Conservation (phyloP, 108 stramenopile species). For the Chaetoceros tenuissimus region DNA sequence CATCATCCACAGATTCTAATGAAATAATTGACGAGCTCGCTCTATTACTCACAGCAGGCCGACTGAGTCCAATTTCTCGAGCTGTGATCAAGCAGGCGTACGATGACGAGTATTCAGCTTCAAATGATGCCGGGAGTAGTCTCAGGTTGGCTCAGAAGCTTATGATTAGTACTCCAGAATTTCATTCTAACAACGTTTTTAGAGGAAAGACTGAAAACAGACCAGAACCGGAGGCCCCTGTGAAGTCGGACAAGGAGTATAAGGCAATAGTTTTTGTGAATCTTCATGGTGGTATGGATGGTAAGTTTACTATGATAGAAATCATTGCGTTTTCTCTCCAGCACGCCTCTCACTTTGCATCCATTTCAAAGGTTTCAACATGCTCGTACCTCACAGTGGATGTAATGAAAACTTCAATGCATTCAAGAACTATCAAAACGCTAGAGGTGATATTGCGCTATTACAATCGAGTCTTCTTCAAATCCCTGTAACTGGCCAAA, state of each 20-base stretch:
- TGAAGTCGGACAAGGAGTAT: constrained; percentile 9
- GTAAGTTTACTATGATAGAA: too few relatives aligned
- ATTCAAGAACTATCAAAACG: too few relatives aligned
- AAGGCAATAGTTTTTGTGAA: constrained; percentile 18
- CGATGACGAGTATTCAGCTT: constrained; percentile 2
- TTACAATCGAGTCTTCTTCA: too few relatives aligned
- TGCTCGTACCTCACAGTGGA: too few relatives aligned
- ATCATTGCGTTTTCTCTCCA: too few relatives aligned
- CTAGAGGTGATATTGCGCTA: too few relatives aligned
- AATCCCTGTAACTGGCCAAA: constrained; percentile 16
- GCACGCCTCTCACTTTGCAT: too few relatives aligned
- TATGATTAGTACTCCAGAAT: constrained; percentile 29
- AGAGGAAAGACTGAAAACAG: constrained; percentile 12
- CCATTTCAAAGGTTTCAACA: too few relatives aligned
- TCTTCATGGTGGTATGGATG: constrained; percentile 21
- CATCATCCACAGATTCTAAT: constrained; percentile 3
- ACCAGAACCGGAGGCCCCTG: constrained; percentile 6
- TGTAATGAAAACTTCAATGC: too few relatives aligned
- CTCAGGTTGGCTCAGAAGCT: constrained; percentile 12
- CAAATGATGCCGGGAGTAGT: constrained; percentile 5
- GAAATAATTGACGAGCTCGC: constrained; percentile 33
- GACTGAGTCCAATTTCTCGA: too few relatives aligned
- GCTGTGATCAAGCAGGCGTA: constrained; percentile 14
- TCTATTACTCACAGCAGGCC: constrained; percentile 32
- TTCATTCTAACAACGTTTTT: constrained; percentile 28